These are phyloP conservation scores for Peterozyma toletana DNA, from an alignment of 805 yeast genomes.

Conservation along the genomic window DNA sequence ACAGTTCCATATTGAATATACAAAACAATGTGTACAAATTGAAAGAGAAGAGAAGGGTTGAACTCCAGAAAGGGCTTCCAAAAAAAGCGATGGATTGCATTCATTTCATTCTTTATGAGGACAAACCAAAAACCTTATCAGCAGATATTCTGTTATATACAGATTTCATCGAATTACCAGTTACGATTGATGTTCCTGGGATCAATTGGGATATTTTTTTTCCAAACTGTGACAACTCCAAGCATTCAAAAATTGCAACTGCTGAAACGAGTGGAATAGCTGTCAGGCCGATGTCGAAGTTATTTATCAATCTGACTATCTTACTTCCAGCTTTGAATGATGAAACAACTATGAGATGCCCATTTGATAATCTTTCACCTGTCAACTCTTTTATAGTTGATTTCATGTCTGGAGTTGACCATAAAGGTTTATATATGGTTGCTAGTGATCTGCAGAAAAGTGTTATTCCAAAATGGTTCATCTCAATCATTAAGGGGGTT, in stretches of 20 bases:
- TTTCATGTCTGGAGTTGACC: neutral
- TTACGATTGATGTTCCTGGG: neutral
- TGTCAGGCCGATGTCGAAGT: conserved; percentile 3
- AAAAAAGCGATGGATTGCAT: neutral
- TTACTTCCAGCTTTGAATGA: neutral
- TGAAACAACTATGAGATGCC: neutral
- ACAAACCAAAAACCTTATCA: neutral
- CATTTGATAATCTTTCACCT: neutral
- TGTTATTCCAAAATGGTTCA: conserved; percentile 3
- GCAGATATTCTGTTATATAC: neutral
- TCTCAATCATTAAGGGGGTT: conserved; percentile 5
- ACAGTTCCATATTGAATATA: neutral
- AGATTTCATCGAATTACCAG: neutral
- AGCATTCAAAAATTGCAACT: neutral
- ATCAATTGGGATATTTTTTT: conserved; percentile 3
- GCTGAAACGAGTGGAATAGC: neutral
- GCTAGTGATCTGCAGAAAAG: neutral
- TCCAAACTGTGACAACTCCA: neutral
- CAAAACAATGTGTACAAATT: conserved; percentile 1
- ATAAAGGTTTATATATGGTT: neutral
- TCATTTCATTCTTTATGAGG: neutral
- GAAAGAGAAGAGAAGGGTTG: neutral
- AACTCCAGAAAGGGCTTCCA: neutral
- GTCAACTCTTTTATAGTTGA: conserved; percentile 4
- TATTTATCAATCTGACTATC: neutral